Conservation (phyloP, 371 early-diverging fungal species). For the Mucor indicus region DNA sequence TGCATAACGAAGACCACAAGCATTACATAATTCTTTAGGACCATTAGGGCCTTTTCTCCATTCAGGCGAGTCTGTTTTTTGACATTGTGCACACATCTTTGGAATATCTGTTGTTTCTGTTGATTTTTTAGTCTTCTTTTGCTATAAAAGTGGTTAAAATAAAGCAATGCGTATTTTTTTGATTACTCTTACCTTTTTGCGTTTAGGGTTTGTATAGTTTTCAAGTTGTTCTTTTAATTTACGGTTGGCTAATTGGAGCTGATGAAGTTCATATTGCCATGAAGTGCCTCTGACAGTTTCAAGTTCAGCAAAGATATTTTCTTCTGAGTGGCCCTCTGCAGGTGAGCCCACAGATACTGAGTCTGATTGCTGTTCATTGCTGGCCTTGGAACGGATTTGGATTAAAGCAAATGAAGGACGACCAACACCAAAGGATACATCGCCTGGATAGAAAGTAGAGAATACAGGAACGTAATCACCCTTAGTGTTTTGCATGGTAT, state of each 20-base stretch:
- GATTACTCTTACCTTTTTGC: conserved; percentile 16
- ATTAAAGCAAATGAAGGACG: conserved; percentile 36
- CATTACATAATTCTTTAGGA: conserved; percentile 81
- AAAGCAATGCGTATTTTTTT: too few relatives aligned
- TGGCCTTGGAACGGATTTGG: conserved; percentile 31
- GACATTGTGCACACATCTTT: conserved; percentile 58
- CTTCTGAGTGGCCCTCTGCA: conserved; percentile 10
- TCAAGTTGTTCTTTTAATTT: conserved; percentile 40
- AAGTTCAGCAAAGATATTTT: conserved; percentile 45
- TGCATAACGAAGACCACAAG: conserved; percentile 72
- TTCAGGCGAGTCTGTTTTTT: conserved; percentile 74
- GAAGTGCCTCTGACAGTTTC: conserved; percentile 39
- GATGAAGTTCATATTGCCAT: conserved; percentile 56
- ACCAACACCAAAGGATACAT: conserved; percentile 21
- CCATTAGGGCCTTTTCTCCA: conserved; percentile 86
- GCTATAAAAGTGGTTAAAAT: neutral
- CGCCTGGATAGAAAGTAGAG: conserved; percentile 48
- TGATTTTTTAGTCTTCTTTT: conserved; percentile 29
- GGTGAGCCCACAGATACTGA: conserved; percentile 8
- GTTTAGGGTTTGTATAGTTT: conserved; percentile 19
- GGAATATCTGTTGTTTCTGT: conserved; percentile 12
- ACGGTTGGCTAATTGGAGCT: conserved; percentile 41
- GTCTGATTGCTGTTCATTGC: neutral
- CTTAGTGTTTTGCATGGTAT: conserved; percentile 40
- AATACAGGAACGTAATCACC: conserved; percentile 42